A percentile compares a stretch with the other conserved stretches of the same genome.
These are phyloP conservation scores for Magnaporthiopsis rhizophila DNA, from an alignment of 2,329 filamentous ascomycete species.

Conservation along the genomic window DNA sequence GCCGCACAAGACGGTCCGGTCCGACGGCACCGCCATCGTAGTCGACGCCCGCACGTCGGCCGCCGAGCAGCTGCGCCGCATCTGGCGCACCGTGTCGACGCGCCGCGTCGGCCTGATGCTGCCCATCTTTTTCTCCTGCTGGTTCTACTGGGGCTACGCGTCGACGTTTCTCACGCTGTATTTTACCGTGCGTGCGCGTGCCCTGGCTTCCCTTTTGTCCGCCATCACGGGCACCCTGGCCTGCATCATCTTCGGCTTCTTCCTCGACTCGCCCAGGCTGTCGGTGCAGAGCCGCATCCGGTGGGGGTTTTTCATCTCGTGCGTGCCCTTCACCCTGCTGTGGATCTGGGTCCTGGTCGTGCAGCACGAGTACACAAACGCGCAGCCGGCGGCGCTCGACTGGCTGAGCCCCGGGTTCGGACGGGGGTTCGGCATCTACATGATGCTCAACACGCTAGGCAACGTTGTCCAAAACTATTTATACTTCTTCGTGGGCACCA, in stretches of 20 bases:
- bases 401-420: slow-evolving; percentile 59
- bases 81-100: slow-evolving; percentile 5
- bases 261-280: slow-evolving; percentile 50
- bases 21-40: slow-evolving; percentile 27
- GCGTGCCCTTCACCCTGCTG: slow-evolving; percentile 37
- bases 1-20: slow-evolving; percentile 34
- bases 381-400: slow-evolving; percentile 50
- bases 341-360: slow-evolving; percentile 66
- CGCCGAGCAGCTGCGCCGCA: slow-evolving; percentile 4
- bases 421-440: slow-evolving; percentile 55
- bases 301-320: slow-evolving; percentile 46
- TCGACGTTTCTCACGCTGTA: slow-evolving; percentile 56
- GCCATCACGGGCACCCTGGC: slow-evolving; percentile 57
- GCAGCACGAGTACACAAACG: slow-evolving; percentile 50
- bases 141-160: slow-evolving; percentile 7
- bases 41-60: slow-evolving; percentile 2
- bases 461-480: slow-evolving; percentile 66
- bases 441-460: slow-evolving; percentile 53
- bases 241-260: slow-evolving; percentile 58
- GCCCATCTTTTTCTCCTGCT: slow-evolving; percentile 52
- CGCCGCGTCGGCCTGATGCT: slow-evolving; percentile 6
- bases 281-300: slow-evolving; percentile 47
- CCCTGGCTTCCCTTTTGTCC: slow-evolving; percentile 62
- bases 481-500: slow-evolving; percentile 43
- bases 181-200: slow-evolving; percentile 62